A percentile compares a stretch with the other conserved stretches of the same genome.
Conservation (phyloP, 768 basidiomycete species). For the Rubroboletus pulcherrimus region DNA sequence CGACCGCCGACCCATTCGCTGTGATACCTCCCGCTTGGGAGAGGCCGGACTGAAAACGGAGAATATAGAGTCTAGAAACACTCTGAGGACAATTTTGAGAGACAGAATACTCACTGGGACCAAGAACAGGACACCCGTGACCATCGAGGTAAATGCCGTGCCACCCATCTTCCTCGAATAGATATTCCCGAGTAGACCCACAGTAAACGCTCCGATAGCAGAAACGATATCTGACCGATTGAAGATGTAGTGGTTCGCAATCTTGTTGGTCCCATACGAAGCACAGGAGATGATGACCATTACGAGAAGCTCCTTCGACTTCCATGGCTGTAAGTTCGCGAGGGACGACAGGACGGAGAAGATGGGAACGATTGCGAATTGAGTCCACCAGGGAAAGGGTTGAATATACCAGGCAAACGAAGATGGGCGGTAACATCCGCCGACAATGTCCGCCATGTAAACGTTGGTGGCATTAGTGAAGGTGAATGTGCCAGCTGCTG, state of each 20-base stretch:
- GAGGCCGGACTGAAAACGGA: slow-evolving; percentile 59
- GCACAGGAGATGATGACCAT: slow-evolving; percentile 85
- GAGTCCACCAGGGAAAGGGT: slow-evolving; percentile 75
- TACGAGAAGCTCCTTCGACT: slow-evolving; percentile 65
- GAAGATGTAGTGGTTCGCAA: slow-evolving; percentile 82
- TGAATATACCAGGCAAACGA: slow-evolving; percentile 75
- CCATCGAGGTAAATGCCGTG: slow-evolving; percentile 89
- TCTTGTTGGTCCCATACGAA: slow-evolving; percentile 74
- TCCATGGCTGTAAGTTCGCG: slow-evolving; percentile 73
- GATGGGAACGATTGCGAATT: slow-evolving; percentile 70
- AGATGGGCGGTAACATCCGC: slow-evolving; percentile 70
- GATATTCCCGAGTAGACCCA: slow-evolving; percentile 73
- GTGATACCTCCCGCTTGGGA: slow-evolving; percentile 85
- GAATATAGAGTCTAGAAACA: slow-evolving; percentile 1
- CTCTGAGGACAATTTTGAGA: neutral
- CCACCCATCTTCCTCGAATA: slow-evolving; percentile 82
- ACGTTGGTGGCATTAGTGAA: slow-evolving; percentile 54
- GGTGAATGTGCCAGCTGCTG: slow-evolving; percentile 59
- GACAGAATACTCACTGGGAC: slow-evolving; percentile 62
- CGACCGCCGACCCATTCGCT: slow-evolving; percentile 75
- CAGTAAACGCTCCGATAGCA: slow-evolving; percentile 80
- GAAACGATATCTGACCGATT: slow-evolving; percentile 81
- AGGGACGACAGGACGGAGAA: slow-evolving; percentile 73
- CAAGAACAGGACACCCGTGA: slow-evolving; percentile 81
- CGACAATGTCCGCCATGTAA: slow-evolving; percentile 44